Conservation (phyloP, 1,284 basidiomycete species). For the Wallemia ichthyophaga region DNA sequence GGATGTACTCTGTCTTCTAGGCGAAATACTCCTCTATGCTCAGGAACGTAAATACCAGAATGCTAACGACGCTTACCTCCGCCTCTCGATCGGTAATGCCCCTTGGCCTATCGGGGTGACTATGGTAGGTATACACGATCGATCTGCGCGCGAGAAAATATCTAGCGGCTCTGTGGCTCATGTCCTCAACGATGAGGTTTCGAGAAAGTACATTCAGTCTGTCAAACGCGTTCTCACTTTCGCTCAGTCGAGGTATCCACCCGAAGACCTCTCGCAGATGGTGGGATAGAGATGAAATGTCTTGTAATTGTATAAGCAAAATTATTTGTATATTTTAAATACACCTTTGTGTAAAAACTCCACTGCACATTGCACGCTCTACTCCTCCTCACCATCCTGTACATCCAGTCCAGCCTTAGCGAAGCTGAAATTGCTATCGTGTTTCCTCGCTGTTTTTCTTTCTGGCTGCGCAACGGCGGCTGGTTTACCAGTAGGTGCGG, state of each 20-base stretch:
- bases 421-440: not conserved
- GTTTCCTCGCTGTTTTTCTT: not conserved
- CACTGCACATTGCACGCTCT: too few relatives aligned
- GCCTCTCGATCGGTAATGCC: conserved; percentile 87
- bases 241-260: conserved; percentile 1
- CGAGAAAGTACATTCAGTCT: conserved; percentile 93
- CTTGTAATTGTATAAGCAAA: not conserved
- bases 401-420: not conserved
- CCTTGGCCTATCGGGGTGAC: conserved; percentile 99
- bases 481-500: not conserved
- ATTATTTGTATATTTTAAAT: not conserved
- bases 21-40: conserved; percentile 89
- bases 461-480: not conserved
- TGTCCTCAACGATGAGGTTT: conserved; percentile 94
- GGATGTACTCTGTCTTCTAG: conserved; percentile 62
- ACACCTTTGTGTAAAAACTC: too few relatives aligned
- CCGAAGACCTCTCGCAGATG: not conserved
- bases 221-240: conserved; percentile 41
- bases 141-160: conserved; percentile 88
- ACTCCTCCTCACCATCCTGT: not conserved
- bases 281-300: not conserved
- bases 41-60: conserved; percentile 76
- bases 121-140: conserved; percentile 96
- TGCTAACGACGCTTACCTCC: conserved; percentile 89
- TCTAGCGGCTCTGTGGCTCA: conserved; percentile 88